Base-by-base conservation (phyloP, 495 filamentous ascomycete species). In the Daldinia grandis region DNA sequence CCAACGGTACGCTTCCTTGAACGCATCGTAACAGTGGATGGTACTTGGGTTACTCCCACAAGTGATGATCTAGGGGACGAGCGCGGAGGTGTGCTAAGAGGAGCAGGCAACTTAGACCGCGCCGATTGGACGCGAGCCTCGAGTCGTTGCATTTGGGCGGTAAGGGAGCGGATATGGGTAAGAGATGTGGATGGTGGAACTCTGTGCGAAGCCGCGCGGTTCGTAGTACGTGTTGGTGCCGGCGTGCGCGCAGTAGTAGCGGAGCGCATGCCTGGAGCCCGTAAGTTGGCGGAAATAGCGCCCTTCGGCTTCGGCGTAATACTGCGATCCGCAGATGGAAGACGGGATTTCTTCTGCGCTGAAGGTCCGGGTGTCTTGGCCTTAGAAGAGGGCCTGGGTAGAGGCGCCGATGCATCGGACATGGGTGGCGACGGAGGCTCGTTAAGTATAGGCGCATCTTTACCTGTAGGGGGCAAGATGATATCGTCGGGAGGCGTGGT, bases 81-180 rank as follows among this genome's bases (percentile, higher is more conserved):
- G 28, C 90, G 90, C n/a, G 94, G 93, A 5, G 95, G 94, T 2
- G 92, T 94, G 55, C 82, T 86, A 14, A 87, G 87, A 9, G 92
- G 92, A 4, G 88, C 91, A 1, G 95, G 95, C 2, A 99, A 87
- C 78, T 97, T 97, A 33, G 93, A 97, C 67, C 93, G 89, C 25
- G 92, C 95, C n/a, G 91, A 93, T 54, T 98, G 94, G 6, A 99
- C 94, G 31, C 95, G 86, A 63, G 94, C 91, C 78, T 98, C 96
- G 42, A 99, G 88, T 68, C 91, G 89, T 78, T 97, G 93, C 96
- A 99, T 98, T 80, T 98, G 95, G 24, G 92, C 94, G 62, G 95
- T 95, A 59, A 99, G 87, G 3, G 90, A 90, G 27, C 95, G 93
- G 74, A 98, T 95, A 74, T 99, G 95, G 62, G 91, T 91, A 31